Evolutionary conservation across 495 filamentous ascomycete species (phyloP).

Genomic region (Talaromyces borbonicus): DNA sequence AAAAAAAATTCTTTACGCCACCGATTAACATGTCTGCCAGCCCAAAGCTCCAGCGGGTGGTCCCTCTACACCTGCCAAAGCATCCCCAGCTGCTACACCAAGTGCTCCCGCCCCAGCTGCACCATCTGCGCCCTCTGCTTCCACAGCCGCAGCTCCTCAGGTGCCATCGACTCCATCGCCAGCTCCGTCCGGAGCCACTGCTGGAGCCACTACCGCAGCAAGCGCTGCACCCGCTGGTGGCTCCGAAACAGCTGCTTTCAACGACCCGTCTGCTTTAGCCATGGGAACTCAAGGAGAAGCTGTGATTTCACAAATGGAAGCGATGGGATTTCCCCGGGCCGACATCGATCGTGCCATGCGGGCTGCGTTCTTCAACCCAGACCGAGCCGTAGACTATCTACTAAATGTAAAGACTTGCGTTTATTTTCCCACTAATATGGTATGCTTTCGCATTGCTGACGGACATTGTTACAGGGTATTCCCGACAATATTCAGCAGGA

Average conservation of each 20-base stretch:
- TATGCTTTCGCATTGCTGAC: neutral
- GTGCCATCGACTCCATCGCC: conserved; percentile 60
- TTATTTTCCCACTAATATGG: no score
- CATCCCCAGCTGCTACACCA: conserved; percentile 33
- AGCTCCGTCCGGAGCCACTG: conserved; percentile 43
- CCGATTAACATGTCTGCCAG: conserved; percentile 21
- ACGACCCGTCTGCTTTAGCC: conserved; percentile 72
- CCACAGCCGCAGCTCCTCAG: conserved; percentile 38
- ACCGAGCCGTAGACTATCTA: conserved; percentile 94
- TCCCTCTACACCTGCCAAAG: conserved; percentile 48
- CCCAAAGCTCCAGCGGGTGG: conserved; percentile 57
- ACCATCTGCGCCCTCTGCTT: conserved; percentile 59
- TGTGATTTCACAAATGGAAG: conserved; percentile 92
- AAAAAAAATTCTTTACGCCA: neutral
- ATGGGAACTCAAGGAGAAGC: conserved; percentile 71
- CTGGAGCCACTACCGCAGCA: conserved; percentile 27
- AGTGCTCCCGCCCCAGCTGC: conserved; percentile 50
- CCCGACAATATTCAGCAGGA: conserved; percentile 72
- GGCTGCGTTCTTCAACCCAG: conserved; percentile 91
- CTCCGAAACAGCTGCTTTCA: conserved; percentile 42
- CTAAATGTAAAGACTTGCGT: conserved; percentile 74
- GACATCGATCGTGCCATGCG: conserved; percentile 91
- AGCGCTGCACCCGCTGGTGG: no score
- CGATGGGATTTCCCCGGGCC: conserved; percentile 82
- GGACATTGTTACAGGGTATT: conserved; percentile 56